Evolutionary conservation across 176 grass and related monocot genomes (phyloP), one percentile per base, ranked within the genome.

Genomic region (Oryza brachyantha): DNA sequence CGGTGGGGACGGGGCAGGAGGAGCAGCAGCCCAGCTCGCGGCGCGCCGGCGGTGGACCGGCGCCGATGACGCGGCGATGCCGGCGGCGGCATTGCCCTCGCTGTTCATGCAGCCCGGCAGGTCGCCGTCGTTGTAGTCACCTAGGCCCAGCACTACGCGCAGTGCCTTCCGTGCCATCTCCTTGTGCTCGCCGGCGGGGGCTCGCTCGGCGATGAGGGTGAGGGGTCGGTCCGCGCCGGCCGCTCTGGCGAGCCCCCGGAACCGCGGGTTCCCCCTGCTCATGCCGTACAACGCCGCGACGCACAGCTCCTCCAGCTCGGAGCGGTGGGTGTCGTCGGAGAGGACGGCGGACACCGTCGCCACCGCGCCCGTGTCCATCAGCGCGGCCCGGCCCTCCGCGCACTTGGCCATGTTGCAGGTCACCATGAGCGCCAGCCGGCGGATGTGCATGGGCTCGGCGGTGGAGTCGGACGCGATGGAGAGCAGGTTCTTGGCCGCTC

Each of bases 361-460:
- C 16, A 92, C 84, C 7, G 89, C 94, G 24, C 81, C 86, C 0
- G 88, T 71, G 68, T 97, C 91, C 88, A 97, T 86, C 27, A 93
- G 85, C 26, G 86, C 84, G 6, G 84, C 77, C 74, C 84, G 77
- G 11, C 91, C 94, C 25, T 94, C 94, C 1, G 52, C 46, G 84
- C 86, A 84, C 1, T 61, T 78, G n/a, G 86, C 88, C 45, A 97
- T 61, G 41, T 97, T 91, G 68, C 94, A 91, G 10, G 81, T 13
- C 71, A 93, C 76, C 94, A 97, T 92, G 86, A 97, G 86, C 37
- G 94, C 84, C 2, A 92, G 75, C 70, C 87, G 81, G 62, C 88
- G 83, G 60, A 91, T 48, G 13, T 65, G 22, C 61, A 60, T 10
- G 21, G 32, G 35, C 32, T 91, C 82, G 48, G 48, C 5, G 19